phyloP scores from a whole-genome alignment of 306 rosid species.

The Vachellia pachyceras region DNA sequence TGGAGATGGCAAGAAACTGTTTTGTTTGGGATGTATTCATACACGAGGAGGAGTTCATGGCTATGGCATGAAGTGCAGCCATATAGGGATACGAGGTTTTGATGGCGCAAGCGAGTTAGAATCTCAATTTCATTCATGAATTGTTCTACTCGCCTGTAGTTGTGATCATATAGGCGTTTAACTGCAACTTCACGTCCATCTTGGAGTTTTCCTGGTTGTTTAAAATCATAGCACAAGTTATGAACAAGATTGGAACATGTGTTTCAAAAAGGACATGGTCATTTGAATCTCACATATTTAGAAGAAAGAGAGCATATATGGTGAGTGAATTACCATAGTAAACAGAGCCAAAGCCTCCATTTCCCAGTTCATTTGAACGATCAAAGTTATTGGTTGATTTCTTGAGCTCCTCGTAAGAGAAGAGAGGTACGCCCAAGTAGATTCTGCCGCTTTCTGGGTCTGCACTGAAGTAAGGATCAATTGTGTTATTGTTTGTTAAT shows the following conservation, averaged over 20 bases:
- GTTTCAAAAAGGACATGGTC: not conserved
- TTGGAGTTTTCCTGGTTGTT: slow-evolving; percentile 56
- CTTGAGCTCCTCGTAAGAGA: slow-evolving; percentile 51
- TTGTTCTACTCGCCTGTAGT: slow-evolving; percentile 59
- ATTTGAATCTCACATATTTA: too few relatives aligned
- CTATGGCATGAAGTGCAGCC: slow-evolving; percentile 70
- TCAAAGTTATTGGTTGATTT: slow-evolving; percentile 64
- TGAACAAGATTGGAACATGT: slow-evolving; percentile 13
- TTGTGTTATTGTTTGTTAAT: slow-evolving; percentile 14
- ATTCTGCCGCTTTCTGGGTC: slow-evolving; percentile 10
- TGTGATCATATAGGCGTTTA: slow-evolving; percentile 61
- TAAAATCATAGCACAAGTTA: slow-evolving; percentile 31
- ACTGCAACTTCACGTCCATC: slow-evolving; percentile 85
- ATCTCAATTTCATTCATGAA: slow-evolving; percentile 72
- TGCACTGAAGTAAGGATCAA: not conserved
- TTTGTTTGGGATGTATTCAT: slow-evolving; percentile 66
- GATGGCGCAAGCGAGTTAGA: slow-evolving; percentile 64
- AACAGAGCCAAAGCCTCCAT: slow-evolving; percentile 51
- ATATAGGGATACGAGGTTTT: slow-evolving; percentile 65
- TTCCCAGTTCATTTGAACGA: slow-evolving; percentile 55
- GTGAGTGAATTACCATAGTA: slow-evolving; percentile 34
- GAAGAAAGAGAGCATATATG: not conserved
- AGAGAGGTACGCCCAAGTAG: slow-evolving; percentile 40
- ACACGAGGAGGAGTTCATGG: slow-evolving; percentile 69
- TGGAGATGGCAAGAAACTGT: slow-evolving; percentile 75